Conservation (phyloP, 1,284 basidiomycete genomes). For the Sporisorium sorghi region DNA sequence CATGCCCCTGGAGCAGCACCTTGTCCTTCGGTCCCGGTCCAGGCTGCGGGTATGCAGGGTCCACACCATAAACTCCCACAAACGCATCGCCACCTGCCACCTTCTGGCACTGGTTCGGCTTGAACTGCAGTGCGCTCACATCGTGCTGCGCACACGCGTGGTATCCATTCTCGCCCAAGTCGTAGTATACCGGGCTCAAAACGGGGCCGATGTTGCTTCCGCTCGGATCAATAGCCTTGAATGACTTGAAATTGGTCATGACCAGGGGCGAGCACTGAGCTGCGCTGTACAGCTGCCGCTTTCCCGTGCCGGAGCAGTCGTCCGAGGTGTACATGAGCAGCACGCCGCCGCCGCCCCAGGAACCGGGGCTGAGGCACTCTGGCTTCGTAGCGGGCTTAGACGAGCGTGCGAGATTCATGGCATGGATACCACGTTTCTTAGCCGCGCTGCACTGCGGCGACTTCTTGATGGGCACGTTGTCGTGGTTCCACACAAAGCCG, state of each 20-base stretch:
- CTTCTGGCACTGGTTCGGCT: conserved; percentile 28
- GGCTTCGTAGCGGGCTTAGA: neutral
- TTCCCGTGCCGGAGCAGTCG: conserved; percentile 27
- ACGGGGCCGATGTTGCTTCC: conserved; percentile 3
- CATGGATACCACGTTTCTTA: neutral
- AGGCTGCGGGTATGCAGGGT: conserved; percentile 13
- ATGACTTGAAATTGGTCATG: conserved; percentile 31
- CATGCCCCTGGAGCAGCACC: conserved; percentile 11
- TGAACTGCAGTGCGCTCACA: conserved; percentile 5
- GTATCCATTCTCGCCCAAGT: conserved; percentile 10
- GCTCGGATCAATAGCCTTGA: conserved; percentile 29
- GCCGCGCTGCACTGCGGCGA: neutral
- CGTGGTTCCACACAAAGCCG: conserved; percentile 35
- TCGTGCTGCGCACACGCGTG: conserved; percentile 26
- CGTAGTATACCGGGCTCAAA: conserved; percentile 41
- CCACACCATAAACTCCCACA: conserved; percentile 39
- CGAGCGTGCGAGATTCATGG: neutral
- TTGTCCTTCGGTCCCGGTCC: conserved; percentile 8
- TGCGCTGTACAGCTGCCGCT: conserved; percentile 33
- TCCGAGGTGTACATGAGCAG: conserved; percentile 22
- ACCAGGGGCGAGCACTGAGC: conserved; percentile 28
- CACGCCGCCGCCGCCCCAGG: conserved; percentile 36
- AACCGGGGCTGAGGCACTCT: conserved; percentile 29
- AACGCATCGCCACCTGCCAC: conserved; percentile 13
- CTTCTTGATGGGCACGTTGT: conserved; percentile 33